phyloP scores from a whole-genome alignment of 2,329 filamentous ascomycete species.

The Aspergillus aculeatinus region DNA sequence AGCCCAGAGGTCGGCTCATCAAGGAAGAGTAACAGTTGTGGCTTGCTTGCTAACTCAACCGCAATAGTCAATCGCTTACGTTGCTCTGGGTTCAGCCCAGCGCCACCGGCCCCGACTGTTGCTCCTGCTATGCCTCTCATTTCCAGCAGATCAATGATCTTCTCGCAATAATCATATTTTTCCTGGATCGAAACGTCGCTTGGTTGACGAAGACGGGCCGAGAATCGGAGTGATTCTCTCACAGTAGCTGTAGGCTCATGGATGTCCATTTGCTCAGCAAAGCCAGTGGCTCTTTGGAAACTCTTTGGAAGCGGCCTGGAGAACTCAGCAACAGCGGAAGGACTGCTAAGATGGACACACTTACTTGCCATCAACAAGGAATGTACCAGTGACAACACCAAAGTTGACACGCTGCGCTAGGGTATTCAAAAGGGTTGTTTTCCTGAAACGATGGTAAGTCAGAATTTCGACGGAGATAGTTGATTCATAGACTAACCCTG shows the following conservation, averaged over 20 bases:
- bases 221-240: constrained; percentile 65
- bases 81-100: constrained; percentile 64
- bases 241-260: constrained; percentile 67
- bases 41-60: constrained; percentile 62
- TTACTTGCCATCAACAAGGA: constrained; percentile 48
- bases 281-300: constrained; percentile 56
- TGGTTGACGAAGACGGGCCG: constrained; percentile 63
- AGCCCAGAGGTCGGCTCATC: constrained; percentile 66
- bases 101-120: constrained; percentile 59
- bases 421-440: constrained; percentile 50
- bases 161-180: constrained; percentile 68
- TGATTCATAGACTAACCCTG: constrained; percentile 30
- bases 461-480: background rate
- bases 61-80: constrained; percentile 66
- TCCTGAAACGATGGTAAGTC: constrained; percentile 30
- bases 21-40: constrained; percentile 60
- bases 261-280: constrained; percentile 64
- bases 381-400: constrained; percentile 45
- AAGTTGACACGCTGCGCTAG: constrained; percentile 48
- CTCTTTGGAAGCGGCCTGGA: constrained; percentile 43
- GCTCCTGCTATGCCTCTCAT: constrained; percentile 67
- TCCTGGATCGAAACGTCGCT: constrained; percentile 57
- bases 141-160: constrained; percentile 66
- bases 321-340: constrained; percentile 10
- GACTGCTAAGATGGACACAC: constrained; percentile 4